Evolutionary conservation across 306 rosid genomes (phyloP), one percentile per base, ranked within the genome.

Genomic region (Glycine tomentella): DNA sequence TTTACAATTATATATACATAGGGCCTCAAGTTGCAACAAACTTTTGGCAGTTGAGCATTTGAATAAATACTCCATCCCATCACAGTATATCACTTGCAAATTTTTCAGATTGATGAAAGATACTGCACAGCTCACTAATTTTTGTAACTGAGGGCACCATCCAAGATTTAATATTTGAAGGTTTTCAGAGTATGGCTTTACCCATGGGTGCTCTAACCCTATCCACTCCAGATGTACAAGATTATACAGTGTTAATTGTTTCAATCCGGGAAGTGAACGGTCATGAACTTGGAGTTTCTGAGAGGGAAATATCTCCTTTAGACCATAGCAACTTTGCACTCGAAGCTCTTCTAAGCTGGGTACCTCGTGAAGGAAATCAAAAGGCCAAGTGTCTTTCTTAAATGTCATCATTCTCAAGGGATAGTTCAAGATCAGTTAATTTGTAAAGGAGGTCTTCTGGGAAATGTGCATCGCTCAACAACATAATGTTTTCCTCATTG

Each of bases 201-300:
- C 80, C 69, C 79, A 74, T 3, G 57, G 40, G 46, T 75, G 25
- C n/a, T 75, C 69, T 1, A 75, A 58, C 55, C 79, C 79, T 75
- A 75, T 44, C 1, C 16, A 57, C 34, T 20, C 55, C 0, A 33
- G 6, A 1, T 20, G 49, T 9, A 4, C 2, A 0, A 84, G 15
- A 0, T 1, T 2, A 0, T 4, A 16, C 20, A 84, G 25, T 5
- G 0, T 0, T 16, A 74, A 15, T 17, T 0, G 0, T 15, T 56
- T 57, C 55, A 74, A 20, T n/a, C 42, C 7, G 0, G 0, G 2
- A 44, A 44, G 17, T 72, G 4, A 34, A 51, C 49, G 49, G 1
- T 52, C 63, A 52, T 33, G 63, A 71, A 14, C 45, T 62, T 62
- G n/a, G 40, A 59, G 38, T 25, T 59, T 59, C 5, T 59, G 44